phyloP scores from a whole-genome alignment of 2,329 filamentous ascomycete species.

The Aspergillus bombycis region DNA sequence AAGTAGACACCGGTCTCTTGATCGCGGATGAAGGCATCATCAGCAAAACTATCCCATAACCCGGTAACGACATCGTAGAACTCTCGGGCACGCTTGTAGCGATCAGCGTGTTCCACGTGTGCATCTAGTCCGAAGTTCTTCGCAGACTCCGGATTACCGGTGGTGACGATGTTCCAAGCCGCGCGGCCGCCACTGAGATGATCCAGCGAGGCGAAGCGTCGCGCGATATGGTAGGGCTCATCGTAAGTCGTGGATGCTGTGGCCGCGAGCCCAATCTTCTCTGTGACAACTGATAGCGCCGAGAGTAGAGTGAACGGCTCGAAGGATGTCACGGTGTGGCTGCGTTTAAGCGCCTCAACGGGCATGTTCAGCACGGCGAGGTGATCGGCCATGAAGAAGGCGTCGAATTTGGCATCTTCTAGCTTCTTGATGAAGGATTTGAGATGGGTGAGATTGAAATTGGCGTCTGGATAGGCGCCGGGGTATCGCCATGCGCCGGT shows the following conservation, averaged over 20 bases:
- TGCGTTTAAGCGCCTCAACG: conserved; percentile 59
- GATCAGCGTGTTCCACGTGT: conserved; percentile 53
- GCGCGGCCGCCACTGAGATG: conserved; percentile 55
- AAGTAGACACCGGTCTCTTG: conserved; percentile 53
- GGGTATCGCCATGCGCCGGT: conserved; percentile 62
- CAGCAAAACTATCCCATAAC: conserved; percentile 59
- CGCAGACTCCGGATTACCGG: conserved; percentile 55
- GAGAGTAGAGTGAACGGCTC: conserved; percentile 59
- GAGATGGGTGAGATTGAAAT: conserved; percentile 60
- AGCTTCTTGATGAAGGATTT: conserved; percentile 58
- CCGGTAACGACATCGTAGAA: conserved; percentile 59
- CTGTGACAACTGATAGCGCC: conserved; percentile 53
- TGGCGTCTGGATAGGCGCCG: conserved; percentile 58
- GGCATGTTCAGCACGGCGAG: conserved; percentile 61
- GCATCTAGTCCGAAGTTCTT: conserved; percentile 58
- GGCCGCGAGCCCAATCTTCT: conserved; percentile 55
- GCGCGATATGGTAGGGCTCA: conserved; percentile 56
- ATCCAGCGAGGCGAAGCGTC: conserved; percentile 57
- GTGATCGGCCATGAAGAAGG: conserved; percentile 62
- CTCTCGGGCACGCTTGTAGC: conserved; percentile 56
- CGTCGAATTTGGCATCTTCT: conserved; percentile 59
- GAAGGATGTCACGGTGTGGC: conserved; percentile 62
- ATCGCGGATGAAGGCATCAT: conserved; percentile 58
- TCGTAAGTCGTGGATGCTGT: conserved; percentile 59
- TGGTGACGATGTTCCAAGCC: conserved; percentile 60